Base-by-base conservation (phyloP, 768 basidiomycete species). In the Podaxis sp. region DNA sequence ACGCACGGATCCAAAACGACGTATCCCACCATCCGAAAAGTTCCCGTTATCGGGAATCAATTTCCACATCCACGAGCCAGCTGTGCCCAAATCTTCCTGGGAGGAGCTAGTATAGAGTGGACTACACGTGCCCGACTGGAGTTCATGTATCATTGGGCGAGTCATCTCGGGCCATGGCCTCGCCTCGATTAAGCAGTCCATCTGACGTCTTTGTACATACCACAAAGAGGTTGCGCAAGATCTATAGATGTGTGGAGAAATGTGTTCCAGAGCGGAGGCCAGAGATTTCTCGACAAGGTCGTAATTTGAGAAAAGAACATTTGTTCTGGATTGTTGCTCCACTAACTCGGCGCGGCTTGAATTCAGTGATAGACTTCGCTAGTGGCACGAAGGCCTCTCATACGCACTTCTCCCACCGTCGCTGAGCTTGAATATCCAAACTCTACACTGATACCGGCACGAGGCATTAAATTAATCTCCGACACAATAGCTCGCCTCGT, bases 391-490 rank as follows among this genome's bases (percentile, higher is more conserved):
- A 40, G 37, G 19, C 17, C 57, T 22, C n/a, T 47, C 24, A 24
- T n/a, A 46, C 41, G 25, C 38, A 57, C 25, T 41, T 17, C 49
- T 52, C 57, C 57, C 57, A 59, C 59, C 46, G 8, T 53, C 59
- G 36, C 38, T 52, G 50, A 60, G 51, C 40, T 60, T 60, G 24
- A 51, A 53, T 40, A 3, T 29, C 15, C 50, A 19, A 52, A 29
- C 38, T 60, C 25, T 38, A 33, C 22, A 15, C 46, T 38, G 61
- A 49, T 61, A 55, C 33, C 43, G 33, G 27, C 54, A 38, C 22
- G 53, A 61, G 54, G 61, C 24, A 36, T 55, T 49, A 27, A 55
- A 13, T 36, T 61, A 61, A 61, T 61, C 46, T 61, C 54, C 61
- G 61, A 36, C 29, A 25, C 53, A 25, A 12, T n/a, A 60, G 51